These are phyloP conservation scores for Fulvia fulva DNA, from an alignment of 2,329 filamentous ascomycete genomes.

Conservation along the genomic window DNA sequence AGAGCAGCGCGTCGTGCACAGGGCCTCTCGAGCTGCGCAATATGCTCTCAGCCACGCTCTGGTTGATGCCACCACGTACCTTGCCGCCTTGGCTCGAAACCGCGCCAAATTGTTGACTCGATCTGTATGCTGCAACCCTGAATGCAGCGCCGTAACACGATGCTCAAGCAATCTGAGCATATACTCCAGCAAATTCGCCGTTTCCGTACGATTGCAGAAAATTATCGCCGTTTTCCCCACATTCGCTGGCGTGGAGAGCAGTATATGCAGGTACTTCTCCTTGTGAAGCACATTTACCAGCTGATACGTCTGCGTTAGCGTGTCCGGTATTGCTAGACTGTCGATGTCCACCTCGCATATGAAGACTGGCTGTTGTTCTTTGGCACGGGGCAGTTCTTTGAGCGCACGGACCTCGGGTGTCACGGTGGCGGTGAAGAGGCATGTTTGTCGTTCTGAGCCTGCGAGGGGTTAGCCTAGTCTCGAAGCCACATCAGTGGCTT, in stretches of 20 bases:
- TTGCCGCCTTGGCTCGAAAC: slow-evolving; percentile 83
- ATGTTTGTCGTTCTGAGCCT: slow-evolving; percentile 70
- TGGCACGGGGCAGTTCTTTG: slow-evolving; percentile 60
- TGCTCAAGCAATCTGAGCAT: slow-evolving; percentile 81
- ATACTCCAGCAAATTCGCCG: slow-evolving; percentile 85
- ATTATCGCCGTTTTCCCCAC: slow-evolving; percentile 75
- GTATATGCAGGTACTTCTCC: slow-evolving; percentile 88
- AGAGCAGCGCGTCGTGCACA: background rate
- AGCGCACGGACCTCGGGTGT: slow-evolving; percentile 86
- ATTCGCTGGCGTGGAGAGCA: slow-evolving; percentile 76
- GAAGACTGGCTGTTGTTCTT: slow-evolving; percentile 73
- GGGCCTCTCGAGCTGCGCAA: background rate
- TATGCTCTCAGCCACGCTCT: background rate
- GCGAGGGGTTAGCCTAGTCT: background rate
- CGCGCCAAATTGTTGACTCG: slow-evolving; percentile 82
- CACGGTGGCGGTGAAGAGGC: slow-evolving; percentile 93
- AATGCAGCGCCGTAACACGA: slow-evolving; percentile 87
- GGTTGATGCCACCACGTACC: slow-evolving; percentile 32
- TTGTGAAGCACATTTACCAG: slow-evolving; percentile 88
- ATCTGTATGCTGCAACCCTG: slow-evolving; percentile 76
- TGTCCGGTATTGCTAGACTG: slow-evolving; percentile 70
- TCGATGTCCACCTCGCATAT: slow-evolving; percentile 80
- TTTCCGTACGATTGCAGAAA: slow-evolving; percentile 89
- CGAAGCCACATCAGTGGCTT: background rate
- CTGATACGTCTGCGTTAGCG: slow-evolving; percentile 78